Percentiles rank a stretch among this genome's conserved stretches.
phyloP scores from a whole-genome alignment of 495 filamentous ascomycete species.

The Bacidia gigantensis region DNA sequence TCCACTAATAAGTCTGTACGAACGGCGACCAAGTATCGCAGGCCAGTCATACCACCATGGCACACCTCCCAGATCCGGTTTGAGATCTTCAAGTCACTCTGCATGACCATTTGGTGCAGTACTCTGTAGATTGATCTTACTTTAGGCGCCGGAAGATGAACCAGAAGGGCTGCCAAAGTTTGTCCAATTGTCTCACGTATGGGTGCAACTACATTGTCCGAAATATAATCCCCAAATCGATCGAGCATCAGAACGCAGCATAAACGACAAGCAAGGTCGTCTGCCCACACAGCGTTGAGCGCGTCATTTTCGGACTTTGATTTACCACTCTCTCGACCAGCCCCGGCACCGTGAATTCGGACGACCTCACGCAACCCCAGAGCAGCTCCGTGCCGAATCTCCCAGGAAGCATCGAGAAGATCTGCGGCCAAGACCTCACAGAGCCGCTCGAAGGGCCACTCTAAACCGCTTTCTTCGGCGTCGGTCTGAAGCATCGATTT shows the following conservation, averaged over 20 bases:
- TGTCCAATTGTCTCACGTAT: slow-evolving; percentile 96
- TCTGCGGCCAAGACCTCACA: slow-evolving; percentile 89
- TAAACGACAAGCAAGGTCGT: slow-evolving; percentile 83
- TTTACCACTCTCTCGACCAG: slow-evolving; percentile 65
- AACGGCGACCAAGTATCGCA: slow-evolving; percentile 87
- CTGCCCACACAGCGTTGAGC: slow-evolving; percentile 72
- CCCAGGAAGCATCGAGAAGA: slow-evolving; percentile 88
- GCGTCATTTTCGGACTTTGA: slow-evolving; percentile 58
- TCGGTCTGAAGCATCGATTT: slow-evolving; percentile 49
- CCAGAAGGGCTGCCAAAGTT: slow-evolving; percentile 75
- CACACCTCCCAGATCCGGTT: slow-evolving; percentile 81
- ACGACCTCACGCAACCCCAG: slow-evolving; percentile 90
- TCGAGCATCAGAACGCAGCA: slow-evolving; percentile 95
- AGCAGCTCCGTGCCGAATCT: slow-evolving; percentile 91
- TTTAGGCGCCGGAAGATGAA: slow-evolving; percentile 57
- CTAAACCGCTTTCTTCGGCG: slow-evolving; percentile 59
- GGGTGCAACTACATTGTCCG: slow-evolving; percentile 89
- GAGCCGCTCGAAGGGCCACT: slow-evolving; percentile 88
- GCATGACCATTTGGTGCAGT: slow-evolving; percentile 82
- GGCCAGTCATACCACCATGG: slow-evolving; percentile 93
- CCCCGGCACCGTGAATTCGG: slow-evolving; percentile 79
- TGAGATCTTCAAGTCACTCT: slow-evolving; percentile 58
- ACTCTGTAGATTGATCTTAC: slow-evolving; percentile 70
- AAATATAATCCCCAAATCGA: slow-evolving; percentile 93
- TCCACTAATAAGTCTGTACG: slow-evolving; percentile 80